A percentile compares a stretch with the other conserved stretches of the same genome.
Evolutionary conservation across 805 yeast genomes (phyloP).

Genomic region (Huiozyma sinensis): DNA sequence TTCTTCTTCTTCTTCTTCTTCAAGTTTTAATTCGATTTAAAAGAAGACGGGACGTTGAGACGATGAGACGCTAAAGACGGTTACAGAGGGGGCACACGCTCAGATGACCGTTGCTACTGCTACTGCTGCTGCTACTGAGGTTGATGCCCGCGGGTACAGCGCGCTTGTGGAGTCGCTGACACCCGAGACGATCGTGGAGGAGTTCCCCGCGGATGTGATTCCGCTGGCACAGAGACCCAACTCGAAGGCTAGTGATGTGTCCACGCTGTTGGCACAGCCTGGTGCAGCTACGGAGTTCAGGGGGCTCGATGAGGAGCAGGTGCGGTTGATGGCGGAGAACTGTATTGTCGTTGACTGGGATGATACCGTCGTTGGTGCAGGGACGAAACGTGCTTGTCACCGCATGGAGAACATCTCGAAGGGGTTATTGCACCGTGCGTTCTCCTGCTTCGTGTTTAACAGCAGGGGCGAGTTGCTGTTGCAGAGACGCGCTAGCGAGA

Average conservation of each 20-base stretch:
- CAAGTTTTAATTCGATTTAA: too few species aligned
- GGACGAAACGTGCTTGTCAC: constrained; percentile 84
- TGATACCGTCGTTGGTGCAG: constrained; percentile 85
- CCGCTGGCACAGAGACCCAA: constrained; percentile 55
- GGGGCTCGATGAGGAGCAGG: constrained; percentile 92
- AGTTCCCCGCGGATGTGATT: constrained; percentile 53
- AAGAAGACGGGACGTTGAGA: too few species aligned
- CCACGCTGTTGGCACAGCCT: constrained; percentile 20
- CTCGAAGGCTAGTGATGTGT: constrained; percentile 32
- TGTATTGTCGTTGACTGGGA: constrained; percentile 87
- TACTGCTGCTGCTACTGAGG: neutral
- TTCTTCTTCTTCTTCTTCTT: too few species aligned
- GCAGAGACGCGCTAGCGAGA: constrained; percentile 94
- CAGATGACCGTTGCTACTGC: neutral
- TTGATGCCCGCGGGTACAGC: constrained; percentile 29
- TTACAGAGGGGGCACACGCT: neutral
- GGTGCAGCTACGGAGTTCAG: constrained; percentile 39
- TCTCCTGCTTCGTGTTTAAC: constrained; percentile 88
- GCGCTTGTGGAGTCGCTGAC: constrained; percentile 43
- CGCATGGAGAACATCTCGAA: constrained; percentile 75
- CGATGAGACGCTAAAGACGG: neutral
- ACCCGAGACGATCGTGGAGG: constrained; percentile 38
- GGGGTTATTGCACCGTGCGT: constrained; percentile 91
- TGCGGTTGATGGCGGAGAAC: constrained; percentile 88
- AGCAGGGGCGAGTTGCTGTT: constrained; percentile 62